Percentiles rank a stretch among this genome's conserved stretches.
These are phyloP conservation scores for Astrocystis sublimbata DNA, from an alignment of 495 filamentous ascomycete genomes.

Conservation along the genomic window DNA sequence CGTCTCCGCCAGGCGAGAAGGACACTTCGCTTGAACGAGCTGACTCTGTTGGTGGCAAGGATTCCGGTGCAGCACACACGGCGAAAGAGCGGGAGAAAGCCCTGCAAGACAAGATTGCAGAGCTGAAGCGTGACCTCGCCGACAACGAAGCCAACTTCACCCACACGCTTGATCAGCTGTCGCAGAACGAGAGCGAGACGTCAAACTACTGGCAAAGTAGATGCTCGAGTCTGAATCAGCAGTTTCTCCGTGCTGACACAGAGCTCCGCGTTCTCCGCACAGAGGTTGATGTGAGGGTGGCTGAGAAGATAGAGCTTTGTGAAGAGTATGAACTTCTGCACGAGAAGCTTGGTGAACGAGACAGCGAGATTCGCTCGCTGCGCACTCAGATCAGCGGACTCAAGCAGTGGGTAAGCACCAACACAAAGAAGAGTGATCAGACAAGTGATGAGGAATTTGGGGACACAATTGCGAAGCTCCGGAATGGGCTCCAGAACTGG, in stretches of 20 bases:
- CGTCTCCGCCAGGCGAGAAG: slow-evolving; percentile 38
- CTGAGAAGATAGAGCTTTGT: slow-evolving; percentile 41
- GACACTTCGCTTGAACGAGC: slow-evolving; percentile 16
- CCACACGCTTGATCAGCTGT: slow-evolving; percentile 46
- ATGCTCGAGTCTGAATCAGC: slow-evolving; percentile 44
- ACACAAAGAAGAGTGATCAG: slow-evolving; percentile 46
- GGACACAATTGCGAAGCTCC: slow-evolving; percentile 48
- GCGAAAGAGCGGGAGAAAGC: slow-evolving; percentile 33
- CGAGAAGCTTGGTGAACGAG: slow-evolving; percentile 38
- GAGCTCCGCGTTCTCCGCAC: slow-evolving; percentile 45
- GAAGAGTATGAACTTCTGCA: slow-evolving; percentile 42
- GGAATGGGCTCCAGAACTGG: slow-evolving; percentile 61
- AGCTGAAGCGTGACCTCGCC: slow-evolving; percentile 45
- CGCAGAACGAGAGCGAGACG: slow-evolving; percentile 46
- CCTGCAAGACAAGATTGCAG: slow-evolving; percentile 38
- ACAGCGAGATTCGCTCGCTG: slow-evolving; percentile 46
- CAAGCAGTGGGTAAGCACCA: slow-evolving; percentile 58
- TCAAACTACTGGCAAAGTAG: slow-evolving; percentile 51
- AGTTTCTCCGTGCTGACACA: slow-evolving; percentile 42
- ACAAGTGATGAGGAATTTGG: slow-evolving; percentile 57
- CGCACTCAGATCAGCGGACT: slow-evolving; percentile 52
- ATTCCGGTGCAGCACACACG: slow-evolving; percentile 6
- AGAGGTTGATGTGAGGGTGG: slow-evolving; percentile 41
- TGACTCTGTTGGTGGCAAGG: slow-evolving; percentile 7
- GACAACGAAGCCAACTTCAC: slow-evolving; percentile 49